Evolutionary conservation across 345 rosid species (phyloP).

Genomic region (Chamaenerion angustifolium): DNA sequence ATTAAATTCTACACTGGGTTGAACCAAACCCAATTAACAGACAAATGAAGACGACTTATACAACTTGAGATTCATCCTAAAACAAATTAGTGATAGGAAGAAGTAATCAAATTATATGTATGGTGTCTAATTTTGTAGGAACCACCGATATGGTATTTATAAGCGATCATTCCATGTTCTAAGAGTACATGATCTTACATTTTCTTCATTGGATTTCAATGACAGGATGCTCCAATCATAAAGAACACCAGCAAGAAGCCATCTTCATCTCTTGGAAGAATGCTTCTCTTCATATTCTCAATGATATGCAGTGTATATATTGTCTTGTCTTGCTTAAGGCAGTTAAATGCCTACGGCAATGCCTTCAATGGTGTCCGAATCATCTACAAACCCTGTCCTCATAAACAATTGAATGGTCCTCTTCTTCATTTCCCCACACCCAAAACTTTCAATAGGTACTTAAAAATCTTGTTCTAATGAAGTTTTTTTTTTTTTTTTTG

Average conservation of each 20-base stretch:
- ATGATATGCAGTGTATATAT: slow-evolving; percentile 65
- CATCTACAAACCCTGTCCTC: slow-evolving; percentile 21
- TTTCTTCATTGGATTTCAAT: slow-evolving; percentile 6
- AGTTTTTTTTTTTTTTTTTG: slow-evolving; percentile 1
- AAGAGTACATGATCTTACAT: too few species aligned
- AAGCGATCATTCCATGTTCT: too few species aligned
- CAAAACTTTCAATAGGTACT: slow-evolving; percentile 73
- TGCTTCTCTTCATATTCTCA: slow-evolving; percentile 53
- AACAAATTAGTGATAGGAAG: too few species aligned
- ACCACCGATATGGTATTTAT: too few species aligned
- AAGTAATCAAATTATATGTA: too few species aligned
- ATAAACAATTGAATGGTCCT: slow-evolving; percentile 17
- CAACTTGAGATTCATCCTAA: too few species aligned
- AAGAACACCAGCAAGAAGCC: slow-evolving; percentile 62
- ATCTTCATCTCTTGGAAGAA: slow-evolving; percentile 50
- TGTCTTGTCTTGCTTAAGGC: slow-evolving; percentile 53
- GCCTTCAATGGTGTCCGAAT: slow-evolving; percentile 30
- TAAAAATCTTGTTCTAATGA: too few species aligned
- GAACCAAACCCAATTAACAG: too few species aligned
- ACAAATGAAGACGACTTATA: too few species aligned
- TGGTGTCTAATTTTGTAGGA: too few species aligned
- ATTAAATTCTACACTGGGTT: too few species aligned
- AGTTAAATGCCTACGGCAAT: slow-evolving; percentile 29
- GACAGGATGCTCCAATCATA: slow-evolving; percentile 41
- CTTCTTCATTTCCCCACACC: slow-evolving; percentile 68